These are phyloP conservation scores for Lophium mytilinum DNA, from an alignment of 495 filamentous ascomycete species.

Conservation along the genomic window DNA sequence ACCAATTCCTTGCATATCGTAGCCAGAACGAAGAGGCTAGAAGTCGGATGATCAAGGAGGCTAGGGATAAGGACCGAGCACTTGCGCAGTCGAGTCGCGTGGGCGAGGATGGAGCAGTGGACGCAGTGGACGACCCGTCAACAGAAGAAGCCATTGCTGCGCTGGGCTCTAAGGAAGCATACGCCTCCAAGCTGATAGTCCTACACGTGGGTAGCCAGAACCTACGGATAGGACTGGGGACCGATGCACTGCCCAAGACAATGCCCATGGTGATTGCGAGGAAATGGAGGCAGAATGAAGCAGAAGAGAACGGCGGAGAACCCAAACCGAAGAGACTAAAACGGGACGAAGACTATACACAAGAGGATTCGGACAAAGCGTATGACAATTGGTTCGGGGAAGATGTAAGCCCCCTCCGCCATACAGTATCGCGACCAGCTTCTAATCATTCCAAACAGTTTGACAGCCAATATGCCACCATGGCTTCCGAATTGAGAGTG, in stretches of 20 bases:
- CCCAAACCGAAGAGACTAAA: conserved; percentile 85
- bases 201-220: conserved; percentile 99
- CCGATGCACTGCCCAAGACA: conserved; percentile 87
- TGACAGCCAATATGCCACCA: conserved; percentile 64
- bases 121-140: conserved; percentile 51
- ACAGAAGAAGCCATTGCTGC: conserved; percentile 42
- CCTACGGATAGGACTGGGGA: conserved; percentile 81
- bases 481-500: conserved; percentile 77
- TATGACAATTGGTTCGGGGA: conserved; percentile 79
- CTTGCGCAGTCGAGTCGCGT: conserved; percentile 56
- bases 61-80: conserved; percentile 79
- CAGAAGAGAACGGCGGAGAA: conserved; percentile 67
- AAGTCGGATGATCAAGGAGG: conserved; percentile 69
- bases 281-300: conserved; percentile 65
- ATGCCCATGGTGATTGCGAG: conserved; percentile 88
- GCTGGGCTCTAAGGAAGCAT: conserved; percentile 25
- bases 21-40: conserved; percentile 75
- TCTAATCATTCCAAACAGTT: conserved; percentile 40
- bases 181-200: conserved; percentile 86
- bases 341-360: conserved; percentile 47
- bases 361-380: conserved; percentile 26
- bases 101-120: conserved; percentile 46
- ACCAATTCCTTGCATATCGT: conserved; percentile 83
- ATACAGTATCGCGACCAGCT: too few relatives aligned
- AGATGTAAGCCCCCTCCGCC: conserved; percentile 47